Conservation (phyloP, 2,329 filamentous ascomycete genomes). For the Penicillium palitans region DNA sequence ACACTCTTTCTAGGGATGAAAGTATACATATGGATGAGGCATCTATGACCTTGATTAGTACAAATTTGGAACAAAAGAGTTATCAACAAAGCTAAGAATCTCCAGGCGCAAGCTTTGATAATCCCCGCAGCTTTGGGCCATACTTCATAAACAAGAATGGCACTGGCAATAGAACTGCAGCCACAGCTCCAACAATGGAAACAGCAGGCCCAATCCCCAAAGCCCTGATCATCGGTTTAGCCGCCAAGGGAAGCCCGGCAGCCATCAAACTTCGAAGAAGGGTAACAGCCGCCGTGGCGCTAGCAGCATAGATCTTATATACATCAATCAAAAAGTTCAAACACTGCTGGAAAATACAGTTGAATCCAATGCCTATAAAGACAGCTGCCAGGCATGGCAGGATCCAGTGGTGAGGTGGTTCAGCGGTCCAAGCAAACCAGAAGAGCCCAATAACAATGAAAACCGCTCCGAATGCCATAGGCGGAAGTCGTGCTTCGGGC, state of each 20-base stretch:
- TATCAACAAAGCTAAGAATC: not conserved
- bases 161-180: conserved; percentile 44
- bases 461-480: conserved; percentile 48
- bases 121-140: conserved; percentile 42
- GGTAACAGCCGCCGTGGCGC: conserved; percentile 46
- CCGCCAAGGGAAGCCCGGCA: conserved; percentile 38
- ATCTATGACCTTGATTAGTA: not conserved
- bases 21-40: not conserved
- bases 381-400: conserved; percentile 15
- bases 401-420: conserved; percentile 20
- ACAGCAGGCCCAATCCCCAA: conserved; percentile 47
- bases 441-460: conserved; percentile 48
- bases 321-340: conserved; percentile 50
- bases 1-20: not conserved
- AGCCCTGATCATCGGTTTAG: conserved; percentile 43
- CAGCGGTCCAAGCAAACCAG: conserved; percentile 47
- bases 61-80: not conserved
- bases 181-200: conserved; percentile 45
- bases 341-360: conserved; percentile 49
- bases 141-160: conserved; percentile 50
- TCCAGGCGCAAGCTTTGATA: conserved; percentile 43
- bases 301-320: conserved; percentile 45
- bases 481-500: conserved; percentile 46
- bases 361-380: conserved; percentile 51
- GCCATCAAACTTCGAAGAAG: conserved; percentile 47